These are phyloP conservation scores for Trichosphaerium sp. DNA, from an alignment of 78 protist species.

Conservation along the genomic window DNA sequence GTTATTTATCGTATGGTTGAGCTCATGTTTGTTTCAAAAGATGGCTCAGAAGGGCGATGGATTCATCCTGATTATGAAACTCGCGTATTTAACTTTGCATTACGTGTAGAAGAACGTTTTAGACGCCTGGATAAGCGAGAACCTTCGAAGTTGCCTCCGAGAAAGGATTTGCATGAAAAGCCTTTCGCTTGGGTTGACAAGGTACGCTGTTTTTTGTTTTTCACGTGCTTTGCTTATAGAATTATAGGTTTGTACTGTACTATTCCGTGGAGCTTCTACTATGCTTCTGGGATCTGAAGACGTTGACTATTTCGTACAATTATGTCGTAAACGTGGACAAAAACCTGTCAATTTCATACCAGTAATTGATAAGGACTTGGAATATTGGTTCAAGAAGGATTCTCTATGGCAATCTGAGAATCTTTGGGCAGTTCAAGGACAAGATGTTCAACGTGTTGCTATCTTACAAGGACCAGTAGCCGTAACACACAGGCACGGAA, in stretches of 20 bases:
- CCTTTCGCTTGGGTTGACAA: no score
- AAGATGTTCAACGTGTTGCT: constrained; percentile 25
- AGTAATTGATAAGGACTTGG: constrained; percentile 23
- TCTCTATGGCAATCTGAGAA: constrained; percentile 38
- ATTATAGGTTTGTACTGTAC: no score
- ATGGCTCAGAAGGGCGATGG: constrained; percentile 20
- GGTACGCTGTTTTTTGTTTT: no score
- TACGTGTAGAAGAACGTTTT: constrained; percentile 38
- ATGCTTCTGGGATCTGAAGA: constrained; percentile 14
- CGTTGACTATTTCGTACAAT: constrained; percentile 12
- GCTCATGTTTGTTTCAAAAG: constrained; percentile 2
- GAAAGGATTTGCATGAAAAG: no score
- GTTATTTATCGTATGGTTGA: constrained; percentile 16
- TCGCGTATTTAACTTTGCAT: background rate
- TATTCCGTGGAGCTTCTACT: background rate
- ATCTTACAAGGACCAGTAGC: constrained; percentile 61
- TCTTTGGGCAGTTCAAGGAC: constrained; percentile 18
- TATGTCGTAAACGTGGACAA: constrained; percentile 19
- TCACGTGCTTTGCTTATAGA: no score
- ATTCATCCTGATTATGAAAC: constrained; percentile 1
- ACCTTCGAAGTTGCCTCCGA: no score
- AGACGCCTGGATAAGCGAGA: background rate
- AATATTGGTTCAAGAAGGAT: constrained; percentile 47
- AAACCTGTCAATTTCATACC: constrained; percentile 52
- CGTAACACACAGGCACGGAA: no score